These are phyloP conservation scores for Agastache rugosa DNA, from an alignment of 257 asterid species.

Conservation along the genomic window DNA sequence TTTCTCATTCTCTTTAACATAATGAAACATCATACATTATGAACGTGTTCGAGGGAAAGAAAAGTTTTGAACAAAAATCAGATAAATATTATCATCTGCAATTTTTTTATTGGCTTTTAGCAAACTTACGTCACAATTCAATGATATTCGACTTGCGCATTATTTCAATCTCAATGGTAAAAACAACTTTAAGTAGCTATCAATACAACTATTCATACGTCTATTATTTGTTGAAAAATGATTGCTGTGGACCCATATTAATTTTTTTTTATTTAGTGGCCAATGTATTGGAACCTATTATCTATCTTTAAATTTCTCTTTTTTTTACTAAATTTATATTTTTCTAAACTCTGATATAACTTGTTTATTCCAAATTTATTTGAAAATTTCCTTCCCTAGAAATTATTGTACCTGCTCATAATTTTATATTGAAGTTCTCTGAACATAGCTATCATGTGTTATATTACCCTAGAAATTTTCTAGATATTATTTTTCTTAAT, in stretches of 20 bases:
- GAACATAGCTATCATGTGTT: neutral
- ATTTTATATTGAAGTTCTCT: neutral
- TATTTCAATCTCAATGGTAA: conserved; percentile 25
- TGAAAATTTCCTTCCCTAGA: neutral
- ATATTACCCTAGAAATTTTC: too few species aligned
- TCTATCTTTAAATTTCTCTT: neutral
- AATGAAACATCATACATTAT: neutral
- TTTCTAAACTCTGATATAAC: neutral
- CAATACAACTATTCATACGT: conserved; percentile 31
- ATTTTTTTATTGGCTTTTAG: conserved; percentile 7
- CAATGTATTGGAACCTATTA: neutral
- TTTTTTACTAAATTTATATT: too few species aligned
- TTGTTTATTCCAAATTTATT: neutral
- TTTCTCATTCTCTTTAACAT: too few species aligned
- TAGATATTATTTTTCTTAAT: too few species aligned
- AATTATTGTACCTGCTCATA: neutral
- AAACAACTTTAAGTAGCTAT: conserved; percentile 29
- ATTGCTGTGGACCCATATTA: conserved; percentile 26
- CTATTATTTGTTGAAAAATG: conserved; percentile 32
- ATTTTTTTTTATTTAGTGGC: neutral
- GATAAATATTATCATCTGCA: neutral
- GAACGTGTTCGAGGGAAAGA: neutral
- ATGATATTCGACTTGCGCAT: conserved; percentile 23
- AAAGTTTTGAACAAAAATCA: neutral
- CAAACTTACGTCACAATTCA: conserved; percentile 26